phyloP scores from a whole-genome alignment of 192 early-diverging fungal genomes.

The Entrophospora sp. region DNA sequence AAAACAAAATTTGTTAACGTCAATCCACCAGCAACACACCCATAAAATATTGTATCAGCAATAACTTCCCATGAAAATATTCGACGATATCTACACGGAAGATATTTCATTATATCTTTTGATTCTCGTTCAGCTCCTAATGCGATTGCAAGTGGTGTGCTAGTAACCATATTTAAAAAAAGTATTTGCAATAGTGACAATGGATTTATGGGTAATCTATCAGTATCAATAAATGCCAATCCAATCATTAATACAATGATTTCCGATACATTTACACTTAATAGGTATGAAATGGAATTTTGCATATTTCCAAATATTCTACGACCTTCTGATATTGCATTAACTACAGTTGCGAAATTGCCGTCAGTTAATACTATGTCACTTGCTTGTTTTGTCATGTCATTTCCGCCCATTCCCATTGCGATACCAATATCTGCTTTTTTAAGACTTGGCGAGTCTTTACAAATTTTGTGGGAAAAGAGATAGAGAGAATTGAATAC shows the following conservation, averaged over 20 bases:
- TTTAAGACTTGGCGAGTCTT: conserved; percentile 65
- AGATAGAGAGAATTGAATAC: too few relatives aligned
- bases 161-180: conserved; percentile 73
- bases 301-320: conserved; percentile 74
- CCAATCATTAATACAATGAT: conserved; percentile 63
- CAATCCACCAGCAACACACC: conserved; percentile 53
- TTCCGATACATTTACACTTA: conserved; percentile 69
- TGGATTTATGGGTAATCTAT: conserved; percentile 58
- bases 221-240: conserved; percentile 57
- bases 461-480: background rate
- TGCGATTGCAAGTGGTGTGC: conserved; percentile 70
- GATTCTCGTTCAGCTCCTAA: conserved; percentile 61
- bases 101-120: conserved; percentile 59
- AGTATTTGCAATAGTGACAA: conserved; percentile 73
- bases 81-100: conserved; percentile 54
- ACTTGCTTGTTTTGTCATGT: conserved; percentile 86
- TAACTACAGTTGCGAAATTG: conserved; percentile 75
- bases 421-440: conserved; percentile 75
- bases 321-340: conserved; percentile 70
- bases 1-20: conserved; percentile 57
- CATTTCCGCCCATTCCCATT: conserved; percentile 87
- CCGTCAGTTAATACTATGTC: conserved; percentile 84
- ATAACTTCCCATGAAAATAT: conserved; percentile 59
- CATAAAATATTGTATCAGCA: conserved; percentile 62
- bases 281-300: conserved; percentile 60